phyloP scores from a whole-genome alignment of 495 filamentous ascomycete genomes.

The Aspergillus sclerotiicarbonarius region DNA sequence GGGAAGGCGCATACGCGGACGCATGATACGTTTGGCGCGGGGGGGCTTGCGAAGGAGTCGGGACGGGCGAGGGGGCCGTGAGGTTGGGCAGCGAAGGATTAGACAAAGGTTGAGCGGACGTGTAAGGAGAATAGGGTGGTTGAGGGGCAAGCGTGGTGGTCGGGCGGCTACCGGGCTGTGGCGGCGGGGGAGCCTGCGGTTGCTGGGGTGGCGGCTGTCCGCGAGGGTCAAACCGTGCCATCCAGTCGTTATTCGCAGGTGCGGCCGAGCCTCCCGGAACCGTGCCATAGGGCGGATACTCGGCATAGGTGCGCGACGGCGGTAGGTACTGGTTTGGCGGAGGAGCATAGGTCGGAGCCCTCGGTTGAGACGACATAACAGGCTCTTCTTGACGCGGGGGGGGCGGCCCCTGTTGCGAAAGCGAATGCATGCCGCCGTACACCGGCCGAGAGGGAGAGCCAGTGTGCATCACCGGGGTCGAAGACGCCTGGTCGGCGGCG shows the following conservation, averaged over 20 bases:
- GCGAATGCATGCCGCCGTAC: slow-evolving; percentile 21
- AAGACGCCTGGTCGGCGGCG: slow-evolving; percentile 36
- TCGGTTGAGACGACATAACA: slow-evolving; percentile 16
- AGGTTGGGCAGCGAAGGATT: slow-evolving; percentile 26
- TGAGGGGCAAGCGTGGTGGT: slow-evolving; percentile 26
- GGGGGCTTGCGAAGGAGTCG: slow-evolving; percentile 40
- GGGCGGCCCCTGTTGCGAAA: slow-evolving; percentile 13
- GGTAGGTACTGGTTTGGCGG: slow-evolving; percentile 32
- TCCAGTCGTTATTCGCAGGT: slow-evolving; percentile 44
- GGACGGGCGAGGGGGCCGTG: slow-evolving; percentile 36
- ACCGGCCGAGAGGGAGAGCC: slow-evolving; percentile 28
- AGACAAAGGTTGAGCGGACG: slow-evolving; percentile 27
- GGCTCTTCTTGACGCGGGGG: slow-evolving; percentile 30
- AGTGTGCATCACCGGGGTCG: slow-evolving; percentile 18
- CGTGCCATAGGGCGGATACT: slow-evolving; percentile 35
- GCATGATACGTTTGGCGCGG: slow-evolving; percentile 37
- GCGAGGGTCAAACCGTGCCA: slow-evolving; percentile 46
- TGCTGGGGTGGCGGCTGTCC: slow-evolving; percentile 34
- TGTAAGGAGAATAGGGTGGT: slow-evolving; percentile 32
- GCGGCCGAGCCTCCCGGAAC: slow-evolving; percentile 24
- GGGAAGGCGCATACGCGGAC: slow-evolving; percentile 31
- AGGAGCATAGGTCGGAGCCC: slow-evolving; percentile 23
- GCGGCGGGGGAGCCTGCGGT: slow-evolving; percentile 23
- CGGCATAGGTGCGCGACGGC: slow-evolving; percentile 33
- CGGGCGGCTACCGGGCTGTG: slow-evolving; percentile 24